A percentile compares a stretch with the other conserved stretches of the same genome.
These are phyloP conservation scores for Margaritispora aquatica DNA, from an alignment of 495 filamentous ascomycete genomes.

Conservation along the genomic window DNA sequence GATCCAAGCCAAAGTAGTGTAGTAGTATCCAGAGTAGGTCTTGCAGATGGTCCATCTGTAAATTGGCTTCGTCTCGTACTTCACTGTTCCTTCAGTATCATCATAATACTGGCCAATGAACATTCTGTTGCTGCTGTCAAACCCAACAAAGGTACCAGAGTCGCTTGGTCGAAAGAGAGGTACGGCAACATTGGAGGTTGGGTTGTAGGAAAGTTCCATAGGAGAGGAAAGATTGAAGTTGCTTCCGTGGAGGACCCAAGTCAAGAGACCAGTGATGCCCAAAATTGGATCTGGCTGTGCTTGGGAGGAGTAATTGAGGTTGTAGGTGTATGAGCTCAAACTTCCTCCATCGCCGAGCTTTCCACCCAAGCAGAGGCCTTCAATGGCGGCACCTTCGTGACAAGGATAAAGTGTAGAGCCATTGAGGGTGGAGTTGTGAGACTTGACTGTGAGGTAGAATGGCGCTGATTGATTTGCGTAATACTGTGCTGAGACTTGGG, in stretches of 20 bases:
- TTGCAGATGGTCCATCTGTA: conserved; percentile 48
- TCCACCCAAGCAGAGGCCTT: conserved; percentile 40
- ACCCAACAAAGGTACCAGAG: conserved; percentile 29
- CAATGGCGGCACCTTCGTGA: conserved; percentile 49
- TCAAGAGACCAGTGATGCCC: conserved; percentile 29
- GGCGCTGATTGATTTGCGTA: conserved; percentile 31
- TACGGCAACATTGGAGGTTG: conserved; percentile 45
- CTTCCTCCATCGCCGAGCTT: conserved; percentile 1
- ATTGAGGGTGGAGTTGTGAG: conserved; percentile 21
- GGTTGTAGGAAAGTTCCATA: conserved; percentile 33
- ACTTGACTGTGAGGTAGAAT: conserved; percentile 33
- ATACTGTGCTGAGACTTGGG: conserved; percentile 29
- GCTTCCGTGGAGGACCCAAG: conserved; percentile 34
- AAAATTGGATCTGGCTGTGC: conserved; percentile 1
- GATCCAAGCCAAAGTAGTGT: conserved; percentile 44
- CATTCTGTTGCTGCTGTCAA: conserved; percentile 35
- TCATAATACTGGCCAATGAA: conserved; percentile 34
- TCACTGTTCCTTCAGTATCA: conserved; percentile 30
- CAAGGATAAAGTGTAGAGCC: conserved; percentile 39
- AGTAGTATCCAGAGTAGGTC: conserved; percentile 44
- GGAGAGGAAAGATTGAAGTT: conserved; percentile 29
- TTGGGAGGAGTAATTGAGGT: conserved; percentile 23
- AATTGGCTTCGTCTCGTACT: conserved; percentile 15
- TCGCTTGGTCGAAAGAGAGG: conserved; percentile 36
- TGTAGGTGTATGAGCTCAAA: conserved; percentile 34